Base-by-base conservation (phyloP, 108 stramenopile species). In the Cyclotella kingstonii region DNA sequence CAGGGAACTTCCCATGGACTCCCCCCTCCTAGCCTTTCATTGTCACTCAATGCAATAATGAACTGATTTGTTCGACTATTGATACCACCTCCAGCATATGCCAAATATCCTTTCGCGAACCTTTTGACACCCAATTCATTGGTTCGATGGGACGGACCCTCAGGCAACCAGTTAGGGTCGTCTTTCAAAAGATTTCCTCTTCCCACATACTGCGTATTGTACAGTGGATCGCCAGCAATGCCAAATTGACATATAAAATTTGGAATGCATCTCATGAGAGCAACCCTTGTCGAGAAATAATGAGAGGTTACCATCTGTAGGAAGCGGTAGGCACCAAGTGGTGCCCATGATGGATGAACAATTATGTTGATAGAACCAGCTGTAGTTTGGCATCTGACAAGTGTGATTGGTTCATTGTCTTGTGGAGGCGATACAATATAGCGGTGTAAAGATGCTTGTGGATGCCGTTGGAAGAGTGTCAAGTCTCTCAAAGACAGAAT, bases 171-270 rank as follows among this genome's bases (percentile, higher is more conserved):
- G 52, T 84, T 81, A 11, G 80, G 80, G 76, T 92, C 90, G 54
- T 92, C 90, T 46, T 54, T 42, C 17, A 91, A 53, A 15, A 47
- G 35, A 27, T 68, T 43, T 14, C 40, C 21, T 21, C 34, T 69
- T 5, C 67, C 72, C 18, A 55, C 38, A 22, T 77, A 89, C 4
- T 55, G 27, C 52, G 76, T 76, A 22, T 63, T 63, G 26, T 62
- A 69, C 29, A 63, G 43, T 43, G 75, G 72, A 43, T 83, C 70
- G 0, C 83, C 79, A 36, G 83, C 68, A 17, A 95, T 68, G 19
- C 95, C 95, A 70, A 93, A 93, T 52, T 95, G 95, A 57, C 89
- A 90, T 4, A 94, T 34, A 47, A 94, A 94, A 22, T 73, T 67
- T 5, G 78, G 47, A 21, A 93, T 56, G 59, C 89, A 89, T 45